phyloP scores from a whole-genome alignment of 176 grass and related monocot genomes.

The Triticum urartu region DNA sequence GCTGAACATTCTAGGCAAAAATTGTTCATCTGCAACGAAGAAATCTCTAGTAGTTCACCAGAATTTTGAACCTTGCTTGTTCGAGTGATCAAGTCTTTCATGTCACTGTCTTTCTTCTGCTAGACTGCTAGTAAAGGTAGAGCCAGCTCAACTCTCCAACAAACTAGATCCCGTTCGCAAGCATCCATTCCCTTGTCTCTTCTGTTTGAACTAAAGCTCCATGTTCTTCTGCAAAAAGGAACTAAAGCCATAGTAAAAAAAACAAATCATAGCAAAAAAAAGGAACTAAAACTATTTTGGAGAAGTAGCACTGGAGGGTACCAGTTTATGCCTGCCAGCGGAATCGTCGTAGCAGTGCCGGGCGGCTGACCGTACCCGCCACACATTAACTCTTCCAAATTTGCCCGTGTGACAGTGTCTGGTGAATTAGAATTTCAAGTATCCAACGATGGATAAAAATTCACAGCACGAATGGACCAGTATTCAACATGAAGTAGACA shows the following conservation, averaged over 20 bases:
- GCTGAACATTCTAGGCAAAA: background rate
- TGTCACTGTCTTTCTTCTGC: background rate
- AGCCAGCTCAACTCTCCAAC: background rate
- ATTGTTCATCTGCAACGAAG: background rate
- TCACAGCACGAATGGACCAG: too few relatives aligned
- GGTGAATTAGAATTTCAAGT: too few relatives aligned
- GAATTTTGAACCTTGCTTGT: background rate
- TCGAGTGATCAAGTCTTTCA: background rate
- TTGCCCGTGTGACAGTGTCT: too few relatives aligned
- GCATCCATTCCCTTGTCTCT: background rate
- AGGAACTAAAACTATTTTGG: too few relatives aligned
- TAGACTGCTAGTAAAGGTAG: background rate
- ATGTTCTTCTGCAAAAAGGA: background rate
- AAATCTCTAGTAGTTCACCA: background rate
- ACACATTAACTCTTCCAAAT: too few relatives aligned
- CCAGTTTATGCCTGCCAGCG: too few relatives aligned
- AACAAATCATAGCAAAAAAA: too few relatives aligned
- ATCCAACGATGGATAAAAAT: too few relatives aligned
- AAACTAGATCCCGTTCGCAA: background rate
- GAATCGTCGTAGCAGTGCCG: too few relatives aligned
- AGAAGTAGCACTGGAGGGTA: too few relatives aligned
- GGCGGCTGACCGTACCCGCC: too few relatives aligned
- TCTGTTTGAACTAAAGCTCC: conserved; percentile 7
- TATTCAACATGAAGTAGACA: too few relatives aligned
- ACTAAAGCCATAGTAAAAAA: background rate